A percentile compares a stretch with the other conserved stretches of the same genome.
Evolutionary conservation across 768 basidiomycete species (phyloP).

Genomic region (Naganishia onofrii): DNA sequence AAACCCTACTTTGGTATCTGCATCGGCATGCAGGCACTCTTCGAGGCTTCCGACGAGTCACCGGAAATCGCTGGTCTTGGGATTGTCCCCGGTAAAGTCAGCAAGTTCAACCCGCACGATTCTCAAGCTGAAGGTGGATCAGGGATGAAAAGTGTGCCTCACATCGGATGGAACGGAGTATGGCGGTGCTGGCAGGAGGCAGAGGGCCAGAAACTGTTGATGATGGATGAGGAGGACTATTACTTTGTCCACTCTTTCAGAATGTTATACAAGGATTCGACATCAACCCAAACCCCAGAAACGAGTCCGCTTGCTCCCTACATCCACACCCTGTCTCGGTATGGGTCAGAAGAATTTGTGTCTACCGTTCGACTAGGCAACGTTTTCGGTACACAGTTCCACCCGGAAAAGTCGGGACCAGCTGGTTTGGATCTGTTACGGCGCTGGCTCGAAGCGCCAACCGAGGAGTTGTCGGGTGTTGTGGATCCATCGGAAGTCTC

Average conservation of each 20-base stretch:
- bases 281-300: conserved; percentile 42
- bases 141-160: conserved; percentile 78
- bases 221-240: conserved; percentile 62
- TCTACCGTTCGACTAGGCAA: conserved; percentile 77
- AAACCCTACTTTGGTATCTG: conserved; percentile 92
- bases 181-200: conserved; percentile 58
- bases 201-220: conserved; percentile 39
- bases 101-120: conserved; percentile 58
- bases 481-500: conserved; percentile 21
- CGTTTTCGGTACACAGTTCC: conserved; percentile 91
- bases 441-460: conserved; percentile 65
- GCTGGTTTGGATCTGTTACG: conserved; percentile 78
- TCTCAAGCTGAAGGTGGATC: conserved; percentile 41
- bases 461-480: conserved; percentile 37
- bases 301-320: conserved; percentile 63
- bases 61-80: conserved; percentile 68
- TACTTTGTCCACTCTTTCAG: conserved; percentile 98
- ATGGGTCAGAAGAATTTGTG: conserved; percentile 88
- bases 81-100: conserved; percentile 76
- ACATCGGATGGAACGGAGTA: conserved; percentile 94
- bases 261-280: conserved; percentile 60
- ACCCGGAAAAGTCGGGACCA: conserved; percentile 92
- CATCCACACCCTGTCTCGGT: conserved; percentile 83
- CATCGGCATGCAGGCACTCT: conserved; percentile 96
- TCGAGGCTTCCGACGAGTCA: conserved; percentile 78